Conservation (phyloP, 2,329 filamentous ascomycete species). For the Aphanocladium album region DNA sequence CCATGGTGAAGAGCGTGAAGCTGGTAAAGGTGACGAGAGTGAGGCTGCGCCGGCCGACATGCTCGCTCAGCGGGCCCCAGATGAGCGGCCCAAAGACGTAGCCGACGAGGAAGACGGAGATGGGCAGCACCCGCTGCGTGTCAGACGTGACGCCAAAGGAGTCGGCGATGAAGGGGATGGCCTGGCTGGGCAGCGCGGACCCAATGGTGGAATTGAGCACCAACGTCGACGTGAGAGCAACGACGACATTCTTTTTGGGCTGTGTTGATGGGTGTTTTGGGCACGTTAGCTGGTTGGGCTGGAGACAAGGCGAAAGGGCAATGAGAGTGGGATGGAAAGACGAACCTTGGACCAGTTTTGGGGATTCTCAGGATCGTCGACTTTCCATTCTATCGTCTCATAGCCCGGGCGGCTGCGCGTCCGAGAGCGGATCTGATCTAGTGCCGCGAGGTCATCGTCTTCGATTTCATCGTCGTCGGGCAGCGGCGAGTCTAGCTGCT, state of each 20-base stretch:
- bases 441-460: slow-evolving; percentile 28
- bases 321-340: neutral
- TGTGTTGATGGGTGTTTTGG: slow-evolving; percentile 21
- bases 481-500: neutral
- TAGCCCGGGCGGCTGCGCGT: slow-evolving; percentile 28
- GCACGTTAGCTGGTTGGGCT: neutral
- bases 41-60: slow-evolving; percentile 51
- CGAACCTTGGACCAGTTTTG: slow-evolving; percentile 45
- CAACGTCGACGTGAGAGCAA: slow-evolving; percentile 50
- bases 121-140: slow-evolving; percentile 47
- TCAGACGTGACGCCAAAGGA: slow-evolving; percentile 52
- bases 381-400: slow-evolving; percentile 40
- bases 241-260: slow-evolving; percentile 49
- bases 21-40: slow-evolving; percentile 40
- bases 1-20: slow-evolving; percentile 50
- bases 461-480: slow-evolving; percentile 31
- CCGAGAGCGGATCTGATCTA: slow-evolving; percentile 30
- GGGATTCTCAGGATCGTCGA: slow-evolving; percentile 46
- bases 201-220: slow-evolving; percentile 66
- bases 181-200: slow-evolving; percentile 60
- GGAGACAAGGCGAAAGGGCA: neutral
- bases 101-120: slow-evolving; percentile 59
- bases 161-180: slow-evolving; percentile 50
- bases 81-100: slow-evolving; percentile 58
- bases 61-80: slow-evolving; percentile 63